These are phyloP conservation scores for Bacidia rubella DNA, from an alignment of 495 filamentous ascomycete species.

Conservation along the genomic window DNA sequence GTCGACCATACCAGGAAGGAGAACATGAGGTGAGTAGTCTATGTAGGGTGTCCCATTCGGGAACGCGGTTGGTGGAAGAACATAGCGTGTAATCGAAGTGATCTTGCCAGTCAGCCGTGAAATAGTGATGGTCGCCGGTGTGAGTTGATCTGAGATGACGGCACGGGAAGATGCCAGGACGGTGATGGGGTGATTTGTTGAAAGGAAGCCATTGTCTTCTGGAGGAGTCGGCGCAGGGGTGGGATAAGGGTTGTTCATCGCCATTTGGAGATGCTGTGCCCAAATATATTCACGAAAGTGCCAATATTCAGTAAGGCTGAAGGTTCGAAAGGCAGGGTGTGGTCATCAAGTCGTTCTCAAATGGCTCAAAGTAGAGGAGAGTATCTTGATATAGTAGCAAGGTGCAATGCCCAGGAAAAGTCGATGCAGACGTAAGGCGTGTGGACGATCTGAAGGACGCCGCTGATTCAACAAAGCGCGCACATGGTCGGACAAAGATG, in stretches of 20 bases:
- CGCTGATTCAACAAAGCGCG: no score
- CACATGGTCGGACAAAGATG: neutral
- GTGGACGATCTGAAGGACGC: no score
- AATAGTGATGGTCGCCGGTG: constrained; percentile 64
- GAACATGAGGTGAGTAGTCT: constrained; percentile 74
- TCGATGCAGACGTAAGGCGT: no score
- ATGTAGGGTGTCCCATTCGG: constrained; percentile 56
- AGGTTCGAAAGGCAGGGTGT: neutral
- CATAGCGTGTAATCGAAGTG: constrained; percentile 54
- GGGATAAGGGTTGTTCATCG: constrained; percentile 12
- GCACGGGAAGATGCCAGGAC: constrained; percentile 77
- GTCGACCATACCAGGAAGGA: constrained; percentile 88
- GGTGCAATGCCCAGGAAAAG: no score
- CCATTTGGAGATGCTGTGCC: neutral
- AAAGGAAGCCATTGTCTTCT: constrained; percentile 4
- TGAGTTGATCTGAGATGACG: constrained; percentile 54
- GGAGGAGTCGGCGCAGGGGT: constrained; percentile 19
- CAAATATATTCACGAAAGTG: no score
- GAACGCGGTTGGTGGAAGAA: constrained; percentile 62
- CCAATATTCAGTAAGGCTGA: neutral
- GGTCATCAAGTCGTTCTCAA: no score
- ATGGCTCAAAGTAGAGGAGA: no score
- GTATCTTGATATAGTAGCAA: no score
- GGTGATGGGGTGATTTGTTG: constrained; percentile 30
- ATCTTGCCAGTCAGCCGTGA: constrained; percentile 76